Conservation (phyloP, 805 yeast species). For the Scheffersomyces coipomensis region DNA sequence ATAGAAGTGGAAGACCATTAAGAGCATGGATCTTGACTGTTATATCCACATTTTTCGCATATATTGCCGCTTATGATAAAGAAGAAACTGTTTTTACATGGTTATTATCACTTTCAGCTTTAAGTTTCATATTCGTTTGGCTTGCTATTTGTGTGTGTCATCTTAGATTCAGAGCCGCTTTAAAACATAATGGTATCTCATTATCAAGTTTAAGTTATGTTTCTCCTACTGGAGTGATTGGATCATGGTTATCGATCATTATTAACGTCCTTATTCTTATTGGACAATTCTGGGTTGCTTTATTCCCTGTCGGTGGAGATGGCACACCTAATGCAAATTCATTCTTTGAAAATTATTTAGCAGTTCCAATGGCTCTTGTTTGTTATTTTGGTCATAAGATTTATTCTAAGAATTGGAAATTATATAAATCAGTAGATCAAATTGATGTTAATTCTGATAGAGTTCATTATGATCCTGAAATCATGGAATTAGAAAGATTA, state of each 20-base stretch:
- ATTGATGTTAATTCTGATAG: constrained; percentile 29
- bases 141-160: constrained; percentile 38
- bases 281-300: constrained; percentile 45
- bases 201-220: constrained; percentile 28
- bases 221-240: constrained; percentile 40
- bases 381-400: constrained; percentile 32
- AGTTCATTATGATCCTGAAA: constrained; percentile 31
- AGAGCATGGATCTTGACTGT: constrained; percentile 34
- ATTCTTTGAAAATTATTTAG: constrained; percentile 34
- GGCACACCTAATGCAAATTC: constrained; percentile 22
- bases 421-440: constrained; percentile 22
- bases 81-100: constrained; percentile 39
- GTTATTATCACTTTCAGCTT: constrained; percentile 27
- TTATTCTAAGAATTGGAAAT: constrained; percentile 28
- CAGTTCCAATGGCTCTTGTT: constrained; percentile 26
- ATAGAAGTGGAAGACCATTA: constrained; percentile 40
- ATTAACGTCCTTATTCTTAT: constrained; percentile 32
- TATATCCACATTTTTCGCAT: constrained; percentile 34
- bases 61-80: constrained; percentile 39
- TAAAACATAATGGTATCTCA: constrained; percentile 26
- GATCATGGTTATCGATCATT: constrained; percentile 32
- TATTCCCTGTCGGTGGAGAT: constrained; percentile 32
- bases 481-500: constrained; percentile 26
- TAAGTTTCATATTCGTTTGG: constrained; percentile 43
- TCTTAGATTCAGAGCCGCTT: constrained; percentile 40